Conservation (phyloP, 139 green algal species). For the Pseudopediastrum boryanum region DNA sequence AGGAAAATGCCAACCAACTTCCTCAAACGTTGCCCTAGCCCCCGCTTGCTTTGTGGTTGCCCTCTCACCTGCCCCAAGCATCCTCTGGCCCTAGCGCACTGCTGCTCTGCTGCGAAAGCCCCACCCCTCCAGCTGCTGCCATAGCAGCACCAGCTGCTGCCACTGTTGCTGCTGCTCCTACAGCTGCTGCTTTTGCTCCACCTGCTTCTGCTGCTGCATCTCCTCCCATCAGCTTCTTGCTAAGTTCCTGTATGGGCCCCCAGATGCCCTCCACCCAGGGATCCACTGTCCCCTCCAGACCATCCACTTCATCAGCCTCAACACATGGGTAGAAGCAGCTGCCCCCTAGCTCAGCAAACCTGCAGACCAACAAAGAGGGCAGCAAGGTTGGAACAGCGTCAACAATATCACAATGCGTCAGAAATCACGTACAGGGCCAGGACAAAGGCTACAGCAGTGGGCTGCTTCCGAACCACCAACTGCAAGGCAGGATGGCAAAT, state of each 20-base stretch:
- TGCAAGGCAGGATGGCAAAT: too few relatives aligned
- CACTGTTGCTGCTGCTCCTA: background rate
- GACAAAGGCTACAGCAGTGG: constrained; percentile 7
- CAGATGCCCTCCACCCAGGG: constrained; percentile 28
- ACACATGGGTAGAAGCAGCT: constrained; percentile 68
- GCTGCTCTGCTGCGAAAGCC: background rate
- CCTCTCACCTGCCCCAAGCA: background rate
- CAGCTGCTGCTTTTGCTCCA: background rate
- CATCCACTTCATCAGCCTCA: constrained; percentile 96
- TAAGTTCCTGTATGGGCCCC: background rate
- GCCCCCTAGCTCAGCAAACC: constrained; percentile 84
- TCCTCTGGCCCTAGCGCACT: constrained; percentile 1
- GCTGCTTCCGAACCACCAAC: background rate
- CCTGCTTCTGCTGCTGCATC: constrained; percentile 13
- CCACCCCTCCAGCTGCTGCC: background rate
- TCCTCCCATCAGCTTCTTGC: too few relatives aligned
- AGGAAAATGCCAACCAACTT: too few relatives aligned
- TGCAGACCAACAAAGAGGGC: background rate
- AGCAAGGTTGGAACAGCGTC: too few relatives aligned
- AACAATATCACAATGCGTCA: too few relatives aligned
- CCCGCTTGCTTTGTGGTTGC: background rate
- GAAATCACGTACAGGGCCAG: too few relatives aligned
- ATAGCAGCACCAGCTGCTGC: background rate
- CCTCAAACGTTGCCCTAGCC: background rate
- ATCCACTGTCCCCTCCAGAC: constrained; percentile 62